Evolutionary conservation across 2,329 filamentous ascomycete genomes (phyloP).

Genomic region (Septoria petroselini): DNA sequence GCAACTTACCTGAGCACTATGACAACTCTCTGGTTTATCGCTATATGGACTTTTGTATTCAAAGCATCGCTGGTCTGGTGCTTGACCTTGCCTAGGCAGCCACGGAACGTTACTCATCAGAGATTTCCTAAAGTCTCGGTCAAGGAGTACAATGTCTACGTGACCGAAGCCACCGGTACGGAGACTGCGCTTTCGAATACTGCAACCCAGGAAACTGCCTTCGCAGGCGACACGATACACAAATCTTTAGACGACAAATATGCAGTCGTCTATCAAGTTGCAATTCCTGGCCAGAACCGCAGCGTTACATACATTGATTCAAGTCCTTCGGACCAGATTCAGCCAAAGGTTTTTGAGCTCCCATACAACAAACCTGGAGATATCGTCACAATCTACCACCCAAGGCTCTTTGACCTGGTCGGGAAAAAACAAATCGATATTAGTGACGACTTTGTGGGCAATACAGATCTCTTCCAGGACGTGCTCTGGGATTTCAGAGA

Average conservation of each 20-base stretch:
- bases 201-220: neutral
- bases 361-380: constrained; percentile 7
- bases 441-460: constrained; percentile 1
- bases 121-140: constrained; percentile 2
- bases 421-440: constrained; percentile 10
- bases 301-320: constrained; percentile 10
- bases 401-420: constrained; percentile 11
- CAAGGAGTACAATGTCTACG: constrained; percentile 6
- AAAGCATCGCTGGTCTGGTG: neutral
- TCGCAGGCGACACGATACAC: neutral
- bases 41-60: no score
- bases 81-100: neutral
- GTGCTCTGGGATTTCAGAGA: constrained; percentile 2
- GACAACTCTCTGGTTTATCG: no score
- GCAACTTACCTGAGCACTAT: no score
- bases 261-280: constrained; percentile 8
- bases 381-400: neutral
- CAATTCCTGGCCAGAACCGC: constrained; percentile 1
- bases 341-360: neutral
- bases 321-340: neutral
- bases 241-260: constrained; percentile 9
- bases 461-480: neutral
- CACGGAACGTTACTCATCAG: no score
- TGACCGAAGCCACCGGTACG: neutral
- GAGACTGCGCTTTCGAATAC: constrained; percentile 9